phyloP scores from a whole-genome alignment of 1,139 yeast genomes.

The Sugiyamaella sp. region DNA sequence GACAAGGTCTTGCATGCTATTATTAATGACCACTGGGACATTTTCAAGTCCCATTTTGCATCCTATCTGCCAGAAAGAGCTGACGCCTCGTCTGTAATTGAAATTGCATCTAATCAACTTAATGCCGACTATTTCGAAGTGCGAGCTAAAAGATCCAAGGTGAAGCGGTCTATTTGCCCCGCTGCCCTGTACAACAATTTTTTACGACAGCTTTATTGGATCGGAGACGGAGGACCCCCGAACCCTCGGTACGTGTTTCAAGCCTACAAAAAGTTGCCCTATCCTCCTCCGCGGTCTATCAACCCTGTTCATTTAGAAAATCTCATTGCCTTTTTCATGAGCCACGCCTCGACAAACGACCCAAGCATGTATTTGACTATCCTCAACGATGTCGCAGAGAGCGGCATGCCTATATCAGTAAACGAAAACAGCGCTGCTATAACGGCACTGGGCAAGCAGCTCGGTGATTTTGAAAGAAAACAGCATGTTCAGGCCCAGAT shows the following conservation, averaged over 20 bases:
- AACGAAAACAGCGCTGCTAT: constrained; percentile 30
- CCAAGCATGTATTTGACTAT: constrained; percentile 25
- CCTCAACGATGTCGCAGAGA: constrained; percentile 29
- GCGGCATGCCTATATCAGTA: constrained; percentile 33
- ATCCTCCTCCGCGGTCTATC: constrained; percentile 41
- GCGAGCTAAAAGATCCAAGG: constrained; percentile 15
- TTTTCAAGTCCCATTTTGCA: constrained; percentile 16
- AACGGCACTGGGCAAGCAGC: constrained; percentile 13
- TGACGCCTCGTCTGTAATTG: constrained; percentile 5
- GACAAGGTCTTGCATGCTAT: constrained; percentile 20
- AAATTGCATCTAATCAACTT: constrained; percentile 10
- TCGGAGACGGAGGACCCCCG: constrained; percentile 17
- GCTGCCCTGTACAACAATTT: constrained; percentile 36
- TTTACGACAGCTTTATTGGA: constrained; percentile 42
- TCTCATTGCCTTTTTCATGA: constrained; percentile 43
- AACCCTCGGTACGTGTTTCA: constrained; percentile 37
- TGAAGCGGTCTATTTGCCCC: constrained; percentile 22
- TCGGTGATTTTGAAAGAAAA: background rate
- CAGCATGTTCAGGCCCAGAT: constrained; percentile 10
- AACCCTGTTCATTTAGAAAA: constrained; percentile 47
- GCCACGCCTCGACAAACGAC: constrained; percentile 17
- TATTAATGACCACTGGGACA: constrained; percentile 19
- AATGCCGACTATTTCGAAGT: constrained; percentile 16
- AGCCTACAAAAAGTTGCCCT: constrained; percentile 46
- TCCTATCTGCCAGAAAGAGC: background rate